Evolutionary conservation across 2,329 filamentous ascomycete genomes (phyloP), one percentile per base, ranked within the genome.

Genomic region (Clarireedia hainanense): DNA sequence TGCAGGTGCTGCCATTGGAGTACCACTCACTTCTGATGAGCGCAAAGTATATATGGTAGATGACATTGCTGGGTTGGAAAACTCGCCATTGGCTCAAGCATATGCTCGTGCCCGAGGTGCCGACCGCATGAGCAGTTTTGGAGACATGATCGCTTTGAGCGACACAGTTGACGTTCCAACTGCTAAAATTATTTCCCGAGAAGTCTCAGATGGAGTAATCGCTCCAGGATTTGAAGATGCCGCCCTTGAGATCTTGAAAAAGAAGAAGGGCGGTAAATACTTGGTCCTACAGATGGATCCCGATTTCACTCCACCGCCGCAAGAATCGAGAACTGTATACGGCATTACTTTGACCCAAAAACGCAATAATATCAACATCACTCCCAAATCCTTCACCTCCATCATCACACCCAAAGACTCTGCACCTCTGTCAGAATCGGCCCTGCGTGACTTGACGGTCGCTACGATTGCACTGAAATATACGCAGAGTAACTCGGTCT

Each of bases 261-360:
- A 96, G 83, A 99, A 99, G 82, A 99, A 99, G 81, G 91, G 86
- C 54, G 94, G 94, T 69, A 95, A 91, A 73, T 99, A 97, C 77
- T 84, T 97, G 47, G 88, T 97, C 47, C 85, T 97, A 43, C 85
- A 97, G 75, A 96, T 99, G 76, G 91, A 99, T 70, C 84, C 88
- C 52, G 82, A 87, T 64, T 97, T 91, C 74, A 81, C 81, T 61
- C 92, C 94, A n/a, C 72, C 79, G 12, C 62, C 74, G 5, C 80
- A 84, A 65, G 94, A 99, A 78, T 84, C 83, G 52, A 84, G 94
- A 64, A 94, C 88, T 23, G 87, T 97, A 56, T 97, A 92, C 72
- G 94, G 94, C 61, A 81, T 99, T 66, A 89, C 81, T 65, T 81
- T 99, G 58, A 81, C 86, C 64, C 94, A 99, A 76, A 85, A 89